Percentiles rank a stretch among this genome's conserved stretches.
These are phyloP conservation scores for Scleroderma citrinum DNA, from an alignment of 768 basidiomycete species.

Conservation along the genomic window DNA sequence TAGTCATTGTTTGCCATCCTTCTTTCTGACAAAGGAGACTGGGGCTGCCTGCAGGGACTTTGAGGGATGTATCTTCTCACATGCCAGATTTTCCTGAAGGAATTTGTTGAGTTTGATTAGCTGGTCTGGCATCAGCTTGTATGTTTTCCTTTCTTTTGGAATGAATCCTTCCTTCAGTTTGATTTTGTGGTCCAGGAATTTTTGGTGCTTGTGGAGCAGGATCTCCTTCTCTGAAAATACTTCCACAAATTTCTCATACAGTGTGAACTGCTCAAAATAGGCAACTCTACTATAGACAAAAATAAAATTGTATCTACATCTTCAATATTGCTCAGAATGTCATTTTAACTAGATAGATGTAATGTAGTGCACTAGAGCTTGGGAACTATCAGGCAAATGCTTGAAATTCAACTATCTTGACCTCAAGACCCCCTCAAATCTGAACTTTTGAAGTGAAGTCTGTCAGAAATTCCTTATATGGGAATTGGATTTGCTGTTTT, in stretches of 20 bases:
- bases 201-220: no score
- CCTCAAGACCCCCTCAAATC: neutral
- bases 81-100: no score
- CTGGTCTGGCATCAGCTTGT: no score
- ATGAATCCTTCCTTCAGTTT: no score
- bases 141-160: no score
- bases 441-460: neutral
- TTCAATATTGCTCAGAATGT: neutral
- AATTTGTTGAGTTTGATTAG: no score
- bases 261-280: constrained; percentile 1
- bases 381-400: neutral
- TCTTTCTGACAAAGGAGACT: no score
- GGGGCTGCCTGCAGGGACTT: no score
- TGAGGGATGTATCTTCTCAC: no score
- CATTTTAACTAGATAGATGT: neutral
- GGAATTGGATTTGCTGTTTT: neutral
- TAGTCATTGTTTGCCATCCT: no score
- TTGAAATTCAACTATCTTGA: neutral
- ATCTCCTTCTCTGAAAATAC: no score
- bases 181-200: no score
- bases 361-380: neutral
- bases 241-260: neutral
- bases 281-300: neutral
- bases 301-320: constrained; percentile 3
- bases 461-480: constrained; percentile 1